phyloP scores from a whole-genome alignment of 2,329 filamentous ascomycete genomes.

The Basipetospora chlamydospora region DNA sequence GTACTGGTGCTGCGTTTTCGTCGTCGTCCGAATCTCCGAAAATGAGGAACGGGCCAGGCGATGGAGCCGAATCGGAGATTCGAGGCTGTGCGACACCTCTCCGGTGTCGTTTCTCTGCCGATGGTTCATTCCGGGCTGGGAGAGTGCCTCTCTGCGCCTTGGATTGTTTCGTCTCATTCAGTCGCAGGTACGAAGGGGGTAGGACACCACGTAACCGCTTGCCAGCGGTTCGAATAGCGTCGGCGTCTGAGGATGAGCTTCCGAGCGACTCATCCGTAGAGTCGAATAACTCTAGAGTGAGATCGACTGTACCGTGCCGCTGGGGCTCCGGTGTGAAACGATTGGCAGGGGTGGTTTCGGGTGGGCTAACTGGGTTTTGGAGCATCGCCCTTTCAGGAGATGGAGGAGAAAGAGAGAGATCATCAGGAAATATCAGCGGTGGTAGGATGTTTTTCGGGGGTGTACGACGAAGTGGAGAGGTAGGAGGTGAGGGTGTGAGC shows the following conservation, averaged over 20 bases:
- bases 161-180: constrained; percentile 32
- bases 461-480: neutral
- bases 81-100: constrained; percentile 35
- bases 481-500: neutral
- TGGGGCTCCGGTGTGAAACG: neutral
- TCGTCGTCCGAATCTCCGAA: constrained; percentile 34
- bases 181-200: constrained; percentile 51
- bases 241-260: constrained; percentile 21
- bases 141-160: neutral
- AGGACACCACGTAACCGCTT: constrained; percentile 44
- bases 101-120: constrained; percentile 24
- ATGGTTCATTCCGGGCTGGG: constrained; percentile 6
- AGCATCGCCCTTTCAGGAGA: neutral
- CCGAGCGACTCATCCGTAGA: neutral
- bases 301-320: neutral
- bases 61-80: constrained; percentile 11
- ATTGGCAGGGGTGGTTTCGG: neutral
- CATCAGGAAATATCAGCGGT: constrained; percentile 1
- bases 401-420: constrained; percentile 1
- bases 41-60: constrained; percentile 19
- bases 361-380: neutral
- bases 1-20: constrained; percentile 7
- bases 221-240: constrained; percentile 18
- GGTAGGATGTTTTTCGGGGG: neutral
- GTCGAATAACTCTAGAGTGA: constrained; percentile 19